Evolutionary conservation across 805 yeast species (phyloP), one percentile per base, ranked within the genome.

Genomic region (Yamadazyma olivae): DNA sequence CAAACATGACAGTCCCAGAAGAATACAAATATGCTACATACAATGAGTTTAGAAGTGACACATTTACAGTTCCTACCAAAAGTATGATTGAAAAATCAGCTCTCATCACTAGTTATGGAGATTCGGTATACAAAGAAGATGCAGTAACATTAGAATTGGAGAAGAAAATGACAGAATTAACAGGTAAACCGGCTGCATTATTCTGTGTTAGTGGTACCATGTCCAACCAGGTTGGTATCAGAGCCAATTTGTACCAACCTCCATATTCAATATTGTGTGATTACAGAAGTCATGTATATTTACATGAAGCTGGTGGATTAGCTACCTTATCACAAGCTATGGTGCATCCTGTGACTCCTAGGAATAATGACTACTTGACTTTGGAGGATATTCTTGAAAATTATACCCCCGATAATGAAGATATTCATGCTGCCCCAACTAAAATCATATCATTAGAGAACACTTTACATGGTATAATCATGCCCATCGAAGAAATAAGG

Each of bases 351-450:
- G 53, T 67, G 2, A 39, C 42, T 6, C 71, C 72, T 8, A 46
- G 43, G 15, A 67, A 67, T 41, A 61, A 59, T 6, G 35, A 45
- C 10, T 55, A 66, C 39, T 51, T 67, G 36, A 65, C 70, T 1
- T 50, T 63, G 36, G 63, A 60, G 32, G 97, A 90, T 51, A 74
- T 90, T 37, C 59, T 73, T 43, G 71, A 70, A n/a, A 65, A 75
- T 43, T 75, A 71, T 45, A 67, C 77, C 27, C 78, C 81, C 12
- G 85, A 83, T 45, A 89, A 82, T 49, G 90, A 86, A 21, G 91
- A 88, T 52, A 79, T 88, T 46, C 96, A 90, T 56, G 74, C 72
- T 26, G 95, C 96, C 2, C 96, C 97, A 33, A 91, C 96, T 5
- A 79, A 75, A 51, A 74, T 91, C 29, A 75, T 90, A 48, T 81